phyloP scores from a whole-genome alignment of 345 rosid species.

The Garcia nutans region DNA sequence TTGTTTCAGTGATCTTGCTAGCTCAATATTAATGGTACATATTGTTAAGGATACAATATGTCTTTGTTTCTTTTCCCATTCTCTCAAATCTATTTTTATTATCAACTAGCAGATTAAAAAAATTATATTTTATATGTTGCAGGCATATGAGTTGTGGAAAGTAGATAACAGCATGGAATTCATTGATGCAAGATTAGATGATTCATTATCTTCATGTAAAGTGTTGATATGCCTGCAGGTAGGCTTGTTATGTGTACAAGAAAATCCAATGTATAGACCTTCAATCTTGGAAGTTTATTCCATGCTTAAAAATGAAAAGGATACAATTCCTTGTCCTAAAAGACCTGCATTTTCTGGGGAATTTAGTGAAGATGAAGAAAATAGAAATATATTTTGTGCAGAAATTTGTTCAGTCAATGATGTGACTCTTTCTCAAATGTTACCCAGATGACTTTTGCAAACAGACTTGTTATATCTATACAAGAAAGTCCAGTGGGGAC shows the following conservation, averaged over 20 bases:
- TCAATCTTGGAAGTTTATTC: no score
- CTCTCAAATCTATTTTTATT: no score
- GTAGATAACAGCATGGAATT: constrained; percentile 22
- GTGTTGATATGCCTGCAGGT: constrained; percentile 32
- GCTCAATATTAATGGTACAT: no score
- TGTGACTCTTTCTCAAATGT: background rate
- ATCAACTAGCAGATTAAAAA: no score
- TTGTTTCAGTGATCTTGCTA: background rate
- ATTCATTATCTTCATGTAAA: constrained; percentile 22
- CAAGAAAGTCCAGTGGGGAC: no score
- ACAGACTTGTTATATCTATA: no score
- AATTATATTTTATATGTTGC: background rate
- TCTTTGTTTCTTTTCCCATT: no score
- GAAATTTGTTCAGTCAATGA: no score
- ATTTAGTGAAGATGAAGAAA: no score
- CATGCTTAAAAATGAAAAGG: background rate
- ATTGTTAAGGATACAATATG: no score
- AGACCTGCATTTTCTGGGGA: constrained; percentile 8
- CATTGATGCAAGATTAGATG: constrained; percentile 34
- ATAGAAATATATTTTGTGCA: no score
- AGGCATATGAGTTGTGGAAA: constrained; percentile 37
- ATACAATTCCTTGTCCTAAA: constrained; percentile 10
- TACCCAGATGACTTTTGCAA: constrained; percentile 18
- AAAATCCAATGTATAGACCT: constrained; percentile 27
- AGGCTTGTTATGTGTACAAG: constrained; percentile 39